Evolutionary conservation across 2,329 filamentous ascomycete genomes (phyloP).

Genomic region (Colletotrichum tofieldiae): DNA sequence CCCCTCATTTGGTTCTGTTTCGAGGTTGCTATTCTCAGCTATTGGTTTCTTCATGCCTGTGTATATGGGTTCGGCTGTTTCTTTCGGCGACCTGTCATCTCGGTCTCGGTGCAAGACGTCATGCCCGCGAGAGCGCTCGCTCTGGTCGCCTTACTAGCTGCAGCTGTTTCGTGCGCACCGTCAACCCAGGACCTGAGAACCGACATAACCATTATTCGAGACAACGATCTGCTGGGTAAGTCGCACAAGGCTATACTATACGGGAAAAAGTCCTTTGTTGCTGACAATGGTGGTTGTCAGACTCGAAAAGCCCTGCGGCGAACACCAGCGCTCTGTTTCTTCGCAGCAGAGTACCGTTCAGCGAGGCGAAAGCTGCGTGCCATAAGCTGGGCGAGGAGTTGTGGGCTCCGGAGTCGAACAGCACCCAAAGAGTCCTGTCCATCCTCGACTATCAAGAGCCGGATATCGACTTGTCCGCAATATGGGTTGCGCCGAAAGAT

Average conservation of each 20-base stretch:
- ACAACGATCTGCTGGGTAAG: constrained; percentile 60
- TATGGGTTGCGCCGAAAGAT: constrained; percentile 54
- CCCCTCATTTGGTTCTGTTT: background rate
- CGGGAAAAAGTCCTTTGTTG: background rate
- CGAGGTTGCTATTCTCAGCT: background rate
- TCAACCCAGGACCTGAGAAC: constrained; percentile 55
- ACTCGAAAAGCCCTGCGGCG: constrained; percentile 50
- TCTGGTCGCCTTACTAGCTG: constrained; percentile 43
- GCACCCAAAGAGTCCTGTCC: constrained; percentile 53
- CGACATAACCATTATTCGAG: constrained; percentile 56
- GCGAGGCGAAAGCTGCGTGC: constrained; percentile 52
- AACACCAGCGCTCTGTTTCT: constrained; percentile 56
- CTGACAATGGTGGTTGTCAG: constrained; percentile 45
- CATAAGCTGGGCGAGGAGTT: constrained; percentile 57
- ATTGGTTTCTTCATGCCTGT: background rate
- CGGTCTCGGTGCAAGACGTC: constrained; percentile 33
- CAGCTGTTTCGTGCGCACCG: constrained; percentile 47
- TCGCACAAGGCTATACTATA: background rate
- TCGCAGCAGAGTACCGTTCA: constrained; percentile 46
- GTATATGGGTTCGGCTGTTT: constrained; percentile 6
- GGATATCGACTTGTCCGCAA: constrained; percentile 46
- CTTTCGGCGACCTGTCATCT: constrained; percentile 24
- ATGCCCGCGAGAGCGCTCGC: constrained; percentile 33
- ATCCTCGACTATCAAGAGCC: constrained; percentile 55
- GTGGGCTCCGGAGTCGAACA: constrained; percentile 52